Base-by-base conservation (phyloP, 73 alveolate genomes). In the Paramecium sexaurelia region DNA sequence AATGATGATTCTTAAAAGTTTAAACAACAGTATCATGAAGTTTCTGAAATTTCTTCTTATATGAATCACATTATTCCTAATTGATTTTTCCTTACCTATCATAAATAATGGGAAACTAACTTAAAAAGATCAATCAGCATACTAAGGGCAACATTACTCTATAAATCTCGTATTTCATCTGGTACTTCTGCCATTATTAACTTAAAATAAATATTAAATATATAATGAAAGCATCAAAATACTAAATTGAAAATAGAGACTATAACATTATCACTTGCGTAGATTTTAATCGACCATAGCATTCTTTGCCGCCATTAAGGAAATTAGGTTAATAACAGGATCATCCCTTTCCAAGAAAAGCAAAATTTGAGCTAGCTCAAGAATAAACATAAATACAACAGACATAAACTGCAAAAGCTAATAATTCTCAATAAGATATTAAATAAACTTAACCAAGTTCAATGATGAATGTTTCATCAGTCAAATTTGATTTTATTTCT, bases 21-120 rank as follows among this genome's bases (percentile, higher is more conserved):
- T 93, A 71, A 22, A 91, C 94, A 24, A 93, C 92, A 5, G 93
- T 75, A 37, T 93, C 94, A 75, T 93, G 96, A 3, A 93, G 75
- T 32, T 73, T 69, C 33, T 93, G 75, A 88, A 93, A 93, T 61
- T 92, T 93, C 27, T 83, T 78, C 83, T 93, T 93, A 7, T 47
- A 86, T 51, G 91, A 69, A 85, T 92, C 96, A 88, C 87, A 88
- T 88, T 88, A 55, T 67, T 87, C 96, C 41, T 45, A 71, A 32
- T 88, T 43, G 26, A 61, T 41, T 66, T 73, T 92, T 43, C 94
- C 87, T 84, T 85, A 43, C 24, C 90, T 71, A 83, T 36, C 71
- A 41, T 29, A 17, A 66, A 36, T 43, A 20, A 35, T 71, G 27
- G 55, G 11, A 40, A 51, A 17, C 6, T 20, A 39, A 86, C 85